phyloP scores from a whole-genome alignment of 2,329 filamentous ascomycete genomes.

The Diatrype stigma region DNA sequence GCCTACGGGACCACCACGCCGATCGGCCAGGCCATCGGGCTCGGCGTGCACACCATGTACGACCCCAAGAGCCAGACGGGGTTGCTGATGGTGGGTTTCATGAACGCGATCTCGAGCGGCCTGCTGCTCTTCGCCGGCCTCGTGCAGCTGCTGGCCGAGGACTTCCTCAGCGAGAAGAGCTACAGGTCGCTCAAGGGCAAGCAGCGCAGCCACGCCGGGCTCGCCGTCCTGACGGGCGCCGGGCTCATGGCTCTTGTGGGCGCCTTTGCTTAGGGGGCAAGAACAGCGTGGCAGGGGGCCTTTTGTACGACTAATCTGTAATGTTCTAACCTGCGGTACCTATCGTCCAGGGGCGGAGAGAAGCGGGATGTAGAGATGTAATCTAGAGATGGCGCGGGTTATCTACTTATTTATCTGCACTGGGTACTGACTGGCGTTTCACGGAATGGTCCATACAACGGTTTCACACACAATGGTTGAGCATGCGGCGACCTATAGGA shows the following conservation, averaged over 20 bases:
- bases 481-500: too few species aligned
- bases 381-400: too few species aligned
- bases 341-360: too few species aligned
- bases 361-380: too few species aligned
- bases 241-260: conserved; percentile 68
- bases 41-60: conserved; percentile 74
- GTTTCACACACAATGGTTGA: neutral
- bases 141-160: conserved; percentile 80
- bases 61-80: conserved; percentile 73
- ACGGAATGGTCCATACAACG: neutral
- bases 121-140: conserved; percentile 77
- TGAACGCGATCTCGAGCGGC: conserved; percentile 81
- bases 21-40: conserved; percentile 76
- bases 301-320: neutral
- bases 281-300: conserved; percentile 1
- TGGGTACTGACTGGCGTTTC: neutral
- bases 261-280: conserved; percentile 57
- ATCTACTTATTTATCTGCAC: neutral
- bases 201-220: conserved; percentile 57
- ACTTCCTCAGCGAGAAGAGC: conserved; percentile 74
- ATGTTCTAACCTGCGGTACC: too few species aligned
- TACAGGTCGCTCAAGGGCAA: conserved; percentile 62
- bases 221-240: conserved; percentile 61
- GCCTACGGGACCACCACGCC: conserved; percentile 76
- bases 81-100: conserved; percentile 77